Evolutionary conservation across 768 basidiomycete genomes (phyloP), one percentile per base, ranked within the genome.

Genomic region (Rhizopogon vinicolor): DNA sequence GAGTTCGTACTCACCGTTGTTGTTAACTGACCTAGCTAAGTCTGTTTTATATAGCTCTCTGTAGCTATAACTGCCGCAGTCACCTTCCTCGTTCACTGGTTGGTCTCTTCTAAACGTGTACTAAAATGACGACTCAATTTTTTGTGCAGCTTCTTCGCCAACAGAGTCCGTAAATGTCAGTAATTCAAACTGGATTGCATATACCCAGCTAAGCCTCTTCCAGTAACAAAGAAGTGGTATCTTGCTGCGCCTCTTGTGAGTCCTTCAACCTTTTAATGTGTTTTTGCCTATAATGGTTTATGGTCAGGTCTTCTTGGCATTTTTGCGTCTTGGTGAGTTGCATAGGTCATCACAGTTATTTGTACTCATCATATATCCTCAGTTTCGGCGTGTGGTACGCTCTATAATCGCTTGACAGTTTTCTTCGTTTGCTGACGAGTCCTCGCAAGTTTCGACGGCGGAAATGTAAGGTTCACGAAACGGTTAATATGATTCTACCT

Each of bases 41-140:
- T 3, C 8, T 2, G 14, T 25, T 10, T 44, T 49, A 14, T 3
- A 43, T 45, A 70, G 68, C 66, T 70, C 16, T 70, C 68, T 31
- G 68, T 70, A 12, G 68, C 68, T 1, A 60, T 70, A 7, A 70
- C 68, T 3, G 68, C 68, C 3, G 14, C 37, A 8, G 56, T 70
- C n/a, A 70, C 68, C 0, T 70, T 70, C 54, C 59, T 72, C 51
- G 68, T 70, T 29, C 68, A 70, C n/a, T 71, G 68, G 68, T 68
- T 1, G 2, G 68, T 51, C 41, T 40, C 28, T 14, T 2, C 19
- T 50, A 8, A 14, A 19, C 1, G 9, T 14, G 18, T 25, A 29
- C 1, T 39, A 22, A 35, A 5, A 13, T 5, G 14, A 14, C 7
- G 19, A 37, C 33, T 49, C 16, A 1, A 5, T 49, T 22, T 28